Base-by-base conservation (phyloP, 1,284 basidiomycete genomes). In the Ceratobasidium sp. region DNA sequence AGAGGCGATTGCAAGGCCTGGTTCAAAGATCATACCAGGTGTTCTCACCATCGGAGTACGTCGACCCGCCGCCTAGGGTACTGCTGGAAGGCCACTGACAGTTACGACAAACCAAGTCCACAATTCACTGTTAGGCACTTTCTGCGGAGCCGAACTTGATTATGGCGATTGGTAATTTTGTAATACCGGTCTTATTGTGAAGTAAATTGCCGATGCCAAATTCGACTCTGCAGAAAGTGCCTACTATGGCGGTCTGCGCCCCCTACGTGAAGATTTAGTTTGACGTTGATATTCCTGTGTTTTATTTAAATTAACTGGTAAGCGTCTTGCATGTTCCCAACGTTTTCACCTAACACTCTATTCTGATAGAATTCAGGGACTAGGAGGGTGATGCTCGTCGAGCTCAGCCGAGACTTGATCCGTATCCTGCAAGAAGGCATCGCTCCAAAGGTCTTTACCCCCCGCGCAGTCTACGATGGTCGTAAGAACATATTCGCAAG, bases 401-500 rank as follows among this genome's bases (percentile, higher is more conserved):
- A 87, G 19, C 80, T 91, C 2, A 93, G 92, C 76, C 86, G 92
- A 85, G 87, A 90, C 22, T 81, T 93, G 3, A 89, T 93, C 57
- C 84, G 85, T 8, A 84, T 84, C 11, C 81, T 93, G 5, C 92
- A 93, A 79, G 84, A 83, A 15, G 79, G 82, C 0, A 83, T 87
- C 7, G 88, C 88, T 0, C 89, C 89, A 0, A 81, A 86, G 15
- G 82, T 92, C 19, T 93, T 92, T 78, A 90, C 86, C 0, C 89
- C 89, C 89, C 1, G 84, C 6, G 89, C 86, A 11, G 91, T 87
- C 0, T 93, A 93, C 75, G 92, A 94, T 76, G 92, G 93, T 0
- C 84, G 91, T 24, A 94, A 93, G 81, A 94, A 93, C 76, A 80
- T 94, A 76, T 93, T 92, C 79, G 83, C 89, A 11, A 83, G 87